Percentiles rank a stretch among this genome's conserved stretches.
These are phyloP conservation scores for Begonia masoniana DNA, from an alignment of 306 rosid genomes.

Conservation along the genomic window DNA sequence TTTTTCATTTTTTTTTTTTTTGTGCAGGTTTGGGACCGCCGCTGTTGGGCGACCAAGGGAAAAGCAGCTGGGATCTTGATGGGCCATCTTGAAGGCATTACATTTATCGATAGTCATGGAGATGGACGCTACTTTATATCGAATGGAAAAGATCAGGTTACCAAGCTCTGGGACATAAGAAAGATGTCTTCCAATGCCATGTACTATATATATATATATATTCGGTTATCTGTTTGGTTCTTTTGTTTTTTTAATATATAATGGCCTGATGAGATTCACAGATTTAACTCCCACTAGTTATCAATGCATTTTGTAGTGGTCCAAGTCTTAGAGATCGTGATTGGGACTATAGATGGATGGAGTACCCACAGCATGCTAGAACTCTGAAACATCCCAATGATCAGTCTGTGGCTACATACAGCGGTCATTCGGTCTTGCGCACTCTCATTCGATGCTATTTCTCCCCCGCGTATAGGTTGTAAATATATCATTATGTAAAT, in stretches of 20 bases:
- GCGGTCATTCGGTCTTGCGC: conserved; percentile 62
- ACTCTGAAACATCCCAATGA: conserved; percentile 42
- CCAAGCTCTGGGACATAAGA: conserved; percentile 81
- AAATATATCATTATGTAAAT: not conserved
- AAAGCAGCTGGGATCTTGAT: conserved; percentile 59
- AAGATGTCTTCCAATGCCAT: conserved; percentile 44
- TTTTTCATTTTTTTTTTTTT: not conserved
- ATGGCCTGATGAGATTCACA: too few relatives aligned
- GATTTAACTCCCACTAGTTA: not conserved
- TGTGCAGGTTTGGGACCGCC: conserved; percentile 82
- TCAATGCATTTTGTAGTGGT: conserved; percentile 17
- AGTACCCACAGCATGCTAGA: conserved; percentile 47
- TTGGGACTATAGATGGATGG: conserved; percentile 87
- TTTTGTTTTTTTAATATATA: not conserved
- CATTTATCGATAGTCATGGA: conserved; percentile 71
- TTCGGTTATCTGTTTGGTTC: not conserved
- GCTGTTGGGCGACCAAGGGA: conserved; percentile 40
- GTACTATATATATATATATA: conserved; percentile 16
- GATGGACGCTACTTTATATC: conserved; percentile 76
- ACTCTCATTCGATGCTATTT: conserved; percentile 72
- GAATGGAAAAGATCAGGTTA: conserved; percentile 77
- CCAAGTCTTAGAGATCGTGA: conserved; percentile 29
- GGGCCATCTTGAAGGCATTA: conserved; percentile 72
- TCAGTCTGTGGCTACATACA: conserved; percentile 52
- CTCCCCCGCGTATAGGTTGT: conserved; percentile 61